Conservation (phyloP, 2,329 filamentous ascomycete species). For the Diaporthe caulivora region DNA sequence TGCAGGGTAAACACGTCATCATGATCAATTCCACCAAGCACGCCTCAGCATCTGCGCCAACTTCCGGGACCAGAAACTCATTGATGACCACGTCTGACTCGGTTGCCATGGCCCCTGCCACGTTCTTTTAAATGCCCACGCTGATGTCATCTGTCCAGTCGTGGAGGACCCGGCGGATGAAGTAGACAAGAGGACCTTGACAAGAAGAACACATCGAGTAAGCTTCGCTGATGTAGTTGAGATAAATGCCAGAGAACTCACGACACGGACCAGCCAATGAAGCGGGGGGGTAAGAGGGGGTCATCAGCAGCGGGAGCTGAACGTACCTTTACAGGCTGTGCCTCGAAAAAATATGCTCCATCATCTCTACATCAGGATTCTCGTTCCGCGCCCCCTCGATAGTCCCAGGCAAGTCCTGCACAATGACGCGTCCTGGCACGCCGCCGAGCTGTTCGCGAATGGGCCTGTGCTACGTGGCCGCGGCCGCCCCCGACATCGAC, state of each 20-base stretch:
- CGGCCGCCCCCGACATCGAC: neutral
- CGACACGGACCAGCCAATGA: neutral
- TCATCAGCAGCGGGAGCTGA: neutral
- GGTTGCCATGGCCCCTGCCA: neutral
- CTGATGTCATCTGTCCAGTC: neutral
- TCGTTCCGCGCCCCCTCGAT: neutral
- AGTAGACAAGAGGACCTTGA: neutral
- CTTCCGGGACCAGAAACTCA: neutral
- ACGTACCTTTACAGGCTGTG: neutral
- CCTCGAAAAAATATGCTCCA: neutral
- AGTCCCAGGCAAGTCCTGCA: neutral
- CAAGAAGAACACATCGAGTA: neutral
- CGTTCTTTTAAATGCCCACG: neutral
- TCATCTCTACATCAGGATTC: neutral
- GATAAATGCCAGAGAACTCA: too few species aligned
- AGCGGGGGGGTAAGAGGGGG: too few species aligned
- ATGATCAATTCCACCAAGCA: neutral
- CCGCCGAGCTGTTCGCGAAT: neutral
- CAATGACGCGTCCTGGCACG: neutral
- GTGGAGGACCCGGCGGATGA: neutral
- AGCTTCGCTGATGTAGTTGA: too few species aligned
- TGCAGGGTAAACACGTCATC: conserved; percentile 9
- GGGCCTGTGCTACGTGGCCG: neutral
- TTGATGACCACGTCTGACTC: neutral
- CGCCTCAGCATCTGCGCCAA: neutral